A percentile compares a stretch with the other conserved stretches of the same genome.
Evolutionary conservation across 1,284 basidiomycete genomes (phyloP).

Genomic region (Pseudozyma hubeiensis): DNA sequence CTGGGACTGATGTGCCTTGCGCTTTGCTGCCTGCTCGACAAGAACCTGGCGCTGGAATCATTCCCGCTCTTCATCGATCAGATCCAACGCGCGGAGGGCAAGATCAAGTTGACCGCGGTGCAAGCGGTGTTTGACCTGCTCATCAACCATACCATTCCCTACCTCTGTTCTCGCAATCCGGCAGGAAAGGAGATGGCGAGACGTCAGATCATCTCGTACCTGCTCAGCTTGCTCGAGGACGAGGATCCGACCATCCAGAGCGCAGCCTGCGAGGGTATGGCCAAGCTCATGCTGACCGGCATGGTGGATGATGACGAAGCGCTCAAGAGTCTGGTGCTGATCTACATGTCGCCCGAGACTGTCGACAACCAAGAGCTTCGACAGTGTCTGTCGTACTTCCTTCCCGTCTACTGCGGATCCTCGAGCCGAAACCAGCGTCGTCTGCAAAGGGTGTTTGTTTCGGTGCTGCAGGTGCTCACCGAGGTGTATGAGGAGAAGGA

Average conservation of each 20-base stretch:
- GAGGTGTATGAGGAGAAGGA: constrained; percentile 80
- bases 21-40: constrained; percentile 89
- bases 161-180: constrained; percentile 72
- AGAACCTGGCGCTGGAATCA: constrained; percentile 87
- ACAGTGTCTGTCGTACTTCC: constrained; percentile 95
- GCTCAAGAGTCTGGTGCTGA: constrained; percentile 80
- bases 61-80: constrained; percentile 91
- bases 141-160: constrained; percentile 86
- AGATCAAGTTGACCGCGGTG: constrained; percentile 82
- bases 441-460: constrained; percentile 83
- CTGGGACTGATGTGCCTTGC: constrained; percentile 87
- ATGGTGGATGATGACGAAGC: constrained; percentile 71
- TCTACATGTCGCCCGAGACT: constrained; percentile 90
- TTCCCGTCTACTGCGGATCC: constrained; percentile 92
- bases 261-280: constrained; percentile 82
- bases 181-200: constrained; percentile 54
- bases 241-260: constrained; percentile 79
- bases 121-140: constrained; percentile 91
- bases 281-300: constrained; percentile 89
- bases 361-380: constrained; percentile 84
- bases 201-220: constrained; percentile 60
- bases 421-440: constrained; percentile 81
- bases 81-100: constrained; percentile 80
- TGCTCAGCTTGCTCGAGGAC: constrained; percentile 73
- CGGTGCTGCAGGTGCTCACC: constrained; percentile 78